Base-by-base conservation (phyloP, 495 filamentous ascomycete species). In the Xylaria sp. region DNA sequence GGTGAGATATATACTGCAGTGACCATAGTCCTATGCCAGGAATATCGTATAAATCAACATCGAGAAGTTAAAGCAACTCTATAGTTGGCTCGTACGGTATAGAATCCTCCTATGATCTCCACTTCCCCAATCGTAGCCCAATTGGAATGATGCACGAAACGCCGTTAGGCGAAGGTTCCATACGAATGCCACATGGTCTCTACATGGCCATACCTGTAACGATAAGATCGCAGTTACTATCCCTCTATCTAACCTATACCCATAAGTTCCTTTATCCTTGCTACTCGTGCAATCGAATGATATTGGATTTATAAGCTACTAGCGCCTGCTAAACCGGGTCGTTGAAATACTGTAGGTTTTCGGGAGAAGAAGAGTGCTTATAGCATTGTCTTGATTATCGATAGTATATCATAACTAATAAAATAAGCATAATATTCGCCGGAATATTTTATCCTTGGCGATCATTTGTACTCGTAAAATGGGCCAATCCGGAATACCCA, bases 381-480 rank as follows among this genome's bases (percentile, higher is more conserved):
- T n/a, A n/a, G n/a, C n/a, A n/a, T n/a, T n/a, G n/a, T n/a, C n/a
- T n/a, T n/a, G n/a, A n/a, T n/a, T n/a, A n/a, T n/a, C n/a, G n/a
- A n/a, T n/a, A n/a, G n/a, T n/a, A n/a, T n/a, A n/a, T n/a, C n/a
- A n/a, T n/a, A n/a, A n/a, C n/a, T n/a, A n/a, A n/a, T n/a, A n/a
- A n/a, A n/a, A n/a, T n/a, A n/a, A n/a, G n/a, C n/a, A 5, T 24
- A 8, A 19, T 14, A 35, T n/a, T 50, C n/a, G 53, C 17, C 19
- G 29, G 8, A 17, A 12, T 62, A 79, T 76, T 67, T 11, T 79
- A 73, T 44, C 26, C 21, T 53, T 53, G 50, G 50, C 50, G 21
- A 53, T 53, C 24, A 26, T 53, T 53, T 29, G 24, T 53, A 26
- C 71, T 82, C 79, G 71, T 74, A 80, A 52, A 73, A 78, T 35